Conservation (phyloP, 2,329 filamentous ascomycete genomes). For the Akanthomyces lecanii region DNA sequence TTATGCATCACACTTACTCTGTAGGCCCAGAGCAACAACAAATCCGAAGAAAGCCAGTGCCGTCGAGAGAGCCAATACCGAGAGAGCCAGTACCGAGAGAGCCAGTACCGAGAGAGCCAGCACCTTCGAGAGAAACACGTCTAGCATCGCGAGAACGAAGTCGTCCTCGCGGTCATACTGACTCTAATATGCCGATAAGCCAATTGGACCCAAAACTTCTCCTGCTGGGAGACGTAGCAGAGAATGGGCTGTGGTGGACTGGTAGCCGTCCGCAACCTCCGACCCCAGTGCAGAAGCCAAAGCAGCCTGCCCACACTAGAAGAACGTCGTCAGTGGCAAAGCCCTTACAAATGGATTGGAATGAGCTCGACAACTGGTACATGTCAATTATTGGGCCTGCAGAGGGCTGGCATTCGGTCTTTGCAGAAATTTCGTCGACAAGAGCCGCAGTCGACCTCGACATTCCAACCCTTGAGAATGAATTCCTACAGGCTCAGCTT, state of each 20-base stretch:
- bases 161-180: constrained; percentile 18
- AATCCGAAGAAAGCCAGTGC: constrained; percentile 27
- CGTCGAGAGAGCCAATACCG: constrained; percentile 22
- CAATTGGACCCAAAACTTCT: constrained; percentile 73
- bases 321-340: constrained; percentile 18
- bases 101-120: constrained; percentile 23
- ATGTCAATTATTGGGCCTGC: constrained; percentile 63
- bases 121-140: constrained; percentile 32
- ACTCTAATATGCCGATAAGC: constrained; percentile 28
- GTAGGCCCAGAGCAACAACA: constrained; percentile 17
- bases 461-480: constrained; percentile 43
- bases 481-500: constrained; percentile 55
- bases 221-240: constrained; percentile 68
- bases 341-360: constrained; percentile 73
- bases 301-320: not conserved
- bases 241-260: constrained; percentile 82
- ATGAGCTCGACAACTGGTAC: constrained; percentile 70
- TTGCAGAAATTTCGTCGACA: constrained; percentile 45
- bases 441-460: constrained; percentile 31
- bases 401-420: constrained; percentile 58
- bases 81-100: constrained; percentile 4
- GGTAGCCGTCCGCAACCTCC: constrained; percentile 36
- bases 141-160: constrained; percentile 27
- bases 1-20: constrained; percentile 38
- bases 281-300: constrained; percentile 1